These are phyloP conservation scores for Abortiporus biennis DNA, from an alignment of 1,284 basidiomycete genomes.

Conservation along the genomic window DNA sequence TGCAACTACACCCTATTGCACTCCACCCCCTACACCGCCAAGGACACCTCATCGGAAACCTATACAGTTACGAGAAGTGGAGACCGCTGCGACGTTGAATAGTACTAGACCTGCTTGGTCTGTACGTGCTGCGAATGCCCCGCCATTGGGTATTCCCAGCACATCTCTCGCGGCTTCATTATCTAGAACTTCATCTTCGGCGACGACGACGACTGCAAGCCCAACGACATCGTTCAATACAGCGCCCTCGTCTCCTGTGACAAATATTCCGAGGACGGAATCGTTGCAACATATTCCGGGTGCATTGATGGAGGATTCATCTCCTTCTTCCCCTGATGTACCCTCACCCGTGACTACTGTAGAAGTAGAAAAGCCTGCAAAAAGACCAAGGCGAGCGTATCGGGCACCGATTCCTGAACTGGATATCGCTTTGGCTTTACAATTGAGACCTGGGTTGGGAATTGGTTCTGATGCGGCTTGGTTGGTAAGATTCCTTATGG, in stretches of 20 bases:
- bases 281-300: constrained; percentile 22
- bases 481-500: constrained; percentile 73
- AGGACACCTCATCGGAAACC: constrained; percentile 19
- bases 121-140: constrained; percentile 30
- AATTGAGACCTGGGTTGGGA: constrained; percentile 61
- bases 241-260: constrained; percentile 11
- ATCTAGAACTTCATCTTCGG: constrained; percentile 10
- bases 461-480: constrained; percentile 67
- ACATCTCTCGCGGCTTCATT: constrained; percentile 7
- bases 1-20: constrained; percentile 19
- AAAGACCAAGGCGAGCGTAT: constrained; percentile 24
- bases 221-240: constrained; percentile 11
- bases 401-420: constrained; percentile 38
- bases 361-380: constrained; percentile 2
- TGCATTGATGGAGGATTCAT: constrained; percentile 11
- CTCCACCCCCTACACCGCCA: constrained; percentile 19
- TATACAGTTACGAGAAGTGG: constrained; percentile 28
- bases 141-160: constrained; percentile 18
- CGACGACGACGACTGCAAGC: constrained; percentile 7
- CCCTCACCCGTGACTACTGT: constrained; percentile 13
- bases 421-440: constrained; percentile 71
- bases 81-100: constrained; percentile 8
- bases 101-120: constrained; percentile 34
- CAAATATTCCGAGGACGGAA: too few relatives aligned
- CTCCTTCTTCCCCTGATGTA: constrained; percentile 9